Percentiles rank a stretch among this genome's conserved stretches.
These are phyloP conservation scores for Lunularia cruciata DNA, from an alignment of 225 moss, liverwort and hornwort genomes.

Conservation along the genomic window DNA sequence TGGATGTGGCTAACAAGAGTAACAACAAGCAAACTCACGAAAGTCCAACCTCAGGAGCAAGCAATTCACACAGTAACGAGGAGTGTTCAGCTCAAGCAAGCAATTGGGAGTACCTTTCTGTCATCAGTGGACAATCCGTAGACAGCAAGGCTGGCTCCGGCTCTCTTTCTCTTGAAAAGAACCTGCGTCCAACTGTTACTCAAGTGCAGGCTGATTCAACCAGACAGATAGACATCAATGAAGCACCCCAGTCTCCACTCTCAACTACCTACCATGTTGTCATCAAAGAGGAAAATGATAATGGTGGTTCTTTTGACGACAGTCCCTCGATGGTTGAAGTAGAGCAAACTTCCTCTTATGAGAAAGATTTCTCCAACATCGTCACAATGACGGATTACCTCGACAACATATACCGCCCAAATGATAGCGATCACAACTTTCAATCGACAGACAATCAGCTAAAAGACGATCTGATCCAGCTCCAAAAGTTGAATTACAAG, in stretches of 20 bases:
- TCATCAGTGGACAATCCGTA: constrained; percentile 28
- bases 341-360: neutral
- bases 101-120: constrained; percentile 45
- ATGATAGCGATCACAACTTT: neutral
- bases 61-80: constrained; percentile 33
- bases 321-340: constrained; percentile 13
- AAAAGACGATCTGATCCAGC: neutral
- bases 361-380: constrained; percentile 10
- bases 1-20: constrained; percentile 46
- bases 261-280: neutral
- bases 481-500: neutral
- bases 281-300: constrained; percentile 1
- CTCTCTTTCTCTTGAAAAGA: neutral
- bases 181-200: neutral
- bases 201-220: constrained; percentile 16
- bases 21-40: constrained; percentile 27
- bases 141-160: constrained; percentile 17
- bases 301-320: neutral
- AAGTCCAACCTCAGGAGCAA: constrained; percentile 37
- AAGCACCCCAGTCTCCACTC: constrained; percentile 21
- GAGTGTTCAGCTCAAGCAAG: constrained; percentile 32
- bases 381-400: constrained; percentile 30
- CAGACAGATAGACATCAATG: constrained; percentile 31
- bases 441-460: neutral
- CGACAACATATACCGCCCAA: constrained; percentile 15